Evolutionary conservation across 768 basidiomycete genomes (phyloP), one percentile per base, ranked within the genome.

Genomic region (Pleurotus giganteus): DNA sequence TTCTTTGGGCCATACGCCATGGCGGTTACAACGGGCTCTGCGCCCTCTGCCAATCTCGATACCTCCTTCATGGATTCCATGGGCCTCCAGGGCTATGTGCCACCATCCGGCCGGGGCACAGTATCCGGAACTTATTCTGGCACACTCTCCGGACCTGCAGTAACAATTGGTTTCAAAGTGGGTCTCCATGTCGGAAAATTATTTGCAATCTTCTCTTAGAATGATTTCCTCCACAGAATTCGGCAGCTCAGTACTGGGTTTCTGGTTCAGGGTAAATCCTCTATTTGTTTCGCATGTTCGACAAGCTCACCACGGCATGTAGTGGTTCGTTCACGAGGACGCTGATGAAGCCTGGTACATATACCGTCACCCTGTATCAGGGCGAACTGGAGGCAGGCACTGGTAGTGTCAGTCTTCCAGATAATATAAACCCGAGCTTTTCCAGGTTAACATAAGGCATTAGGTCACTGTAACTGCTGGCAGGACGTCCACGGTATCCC

Each of bases 1-100:
- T 76, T 80, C 64, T 75, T 75, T 65, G 78, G 77, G 41, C 79
- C 77, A 66, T 74, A 80, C 59, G 77, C 76, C 3, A 61, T 79
- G 57, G 72, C 70, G 4, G 66, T 79, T 27, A 77, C 74, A 1
- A 66, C 69, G 17, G 76, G 77, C n/a, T 63, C 66, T 45, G 66
- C 74, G 6, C 78, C 78, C 1, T 77, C 76, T 4, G 72, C 69
- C 1, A 63, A 61, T 34, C 58, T 77, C 19, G 74, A 77, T 62
- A 74, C 72, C 11, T 71, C 71, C 24, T 79, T 78, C 64, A 74
- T 75, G 69, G 72, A 71, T 52, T 66, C 47, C 43, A 67, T 80
- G 17, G 71, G 71, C 17, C 69, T 79, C 4, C 69, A 72, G 44
- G 78, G 78, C 17, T 78, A 75, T 57, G 73, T 77, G 15, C 56